phyloP scores from a whole-genome alignment of 2,329 filamentous ascomycete genomes.

The Parastagonospora avenae region DNA sequence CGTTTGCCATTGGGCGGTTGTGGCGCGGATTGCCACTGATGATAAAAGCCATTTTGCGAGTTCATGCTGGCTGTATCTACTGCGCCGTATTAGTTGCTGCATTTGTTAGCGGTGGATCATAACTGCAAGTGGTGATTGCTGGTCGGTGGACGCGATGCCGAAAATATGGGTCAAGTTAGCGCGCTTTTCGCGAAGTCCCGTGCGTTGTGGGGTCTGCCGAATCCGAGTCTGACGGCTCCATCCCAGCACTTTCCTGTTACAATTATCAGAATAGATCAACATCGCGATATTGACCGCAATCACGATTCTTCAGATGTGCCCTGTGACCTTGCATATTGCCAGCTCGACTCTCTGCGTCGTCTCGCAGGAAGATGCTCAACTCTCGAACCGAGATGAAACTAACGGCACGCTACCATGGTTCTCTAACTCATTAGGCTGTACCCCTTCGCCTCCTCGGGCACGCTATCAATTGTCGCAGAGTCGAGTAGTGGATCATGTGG shows the following conservation, averaged over 20 bases:
- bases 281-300: not conserved
- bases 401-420: constrained; percentile 4
- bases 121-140: constrained; percentile 8
- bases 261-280: too few species aligned
- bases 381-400: constrained; percentile 6
- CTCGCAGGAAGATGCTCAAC: not conserved
- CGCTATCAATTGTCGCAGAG: constrained; percentile 3
- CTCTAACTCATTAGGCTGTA: constrained; percentile 5
- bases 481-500: constrained; percentile 2
- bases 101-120: constrained; percentile 26
- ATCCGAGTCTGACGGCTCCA: not conserved
- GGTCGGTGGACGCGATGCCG: constrained; percentile 10
- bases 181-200: constrained; percentile 5
- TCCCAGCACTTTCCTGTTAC: too few species aligned
- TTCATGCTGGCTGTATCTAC: constrained; percentile 23
- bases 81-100: constrained; percentile 13
- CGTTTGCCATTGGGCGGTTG: constrained; percentile 20
- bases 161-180: constrained; percentile 8
- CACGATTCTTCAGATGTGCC: not conserved
- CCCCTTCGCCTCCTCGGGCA: not conserved
- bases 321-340: too few species aligned
- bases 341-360: too few species aligned
- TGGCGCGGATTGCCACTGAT: constrained; percentile 27
- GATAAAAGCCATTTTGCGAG: constrained; percentile 22
- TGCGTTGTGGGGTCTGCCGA: not conserved